A percentile compares a stretch with the other conserved stretches of the same genome.
Conservation (phyloP, 73 alveolate genomes). For the Symbiodinium natans region DNA sequence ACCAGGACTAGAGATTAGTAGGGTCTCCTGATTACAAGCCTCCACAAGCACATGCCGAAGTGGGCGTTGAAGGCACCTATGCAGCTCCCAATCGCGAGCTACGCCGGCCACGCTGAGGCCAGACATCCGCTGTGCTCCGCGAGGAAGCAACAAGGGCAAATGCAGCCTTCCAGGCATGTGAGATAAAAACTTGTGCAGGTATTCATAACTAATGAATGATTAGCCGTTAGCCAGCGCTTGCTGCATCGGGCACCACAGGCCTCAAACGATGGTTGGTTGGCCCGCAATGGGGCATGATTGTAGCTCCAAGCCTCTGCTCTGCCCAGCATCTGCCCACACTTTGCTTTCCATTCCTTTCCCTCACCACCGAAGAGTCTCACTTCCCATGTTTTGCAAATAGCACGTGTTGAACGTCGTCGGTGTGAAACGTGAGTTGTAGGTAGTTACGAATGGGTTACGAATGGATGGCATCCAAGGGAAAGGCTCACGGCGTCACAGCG, state of each 20-base stretch:
- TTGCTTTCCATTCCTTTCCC: not conserved
- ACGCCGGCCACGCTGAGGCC: conserved; percentile 82
- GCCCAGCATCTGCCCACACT: not conserved
- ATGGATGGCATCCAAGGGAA: too few relatives aligned
- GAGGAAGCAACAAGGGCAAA: conserved; percentile 58
- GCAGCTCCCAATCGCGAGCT: conserved; percentile 65
- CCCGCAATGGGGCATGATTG: conserved; percentile 62
- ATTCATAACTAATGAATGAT: too few relatives aligned
- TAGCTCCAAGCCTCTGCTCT: conserved; percentile 36
- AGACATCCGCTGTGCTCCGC: not conserved
- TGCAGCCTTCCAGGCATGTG: conserved; percentile 22
- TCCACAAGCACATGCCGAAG: too few relatives aligned
- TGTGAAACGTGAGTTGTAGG: too few relatives aligned
- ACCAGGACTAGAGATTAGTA: too few relatives aligned
- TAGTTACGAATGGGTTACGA: too few relatives aligned
- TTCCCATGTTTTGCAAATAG: too few relatives aligned
- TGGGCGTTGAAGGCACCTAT: too few relatives aligned
- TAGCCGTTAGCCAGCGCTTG: too few relatives aligned
- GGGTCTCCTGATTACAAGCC: too few relatives aligned
- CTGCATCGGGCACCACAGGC: not conserved
- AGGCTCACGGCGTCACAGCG: too few relatives aligned
- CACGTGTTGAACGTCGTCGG: not conserved
- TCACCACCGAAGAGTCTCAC: too few relatives aligned
- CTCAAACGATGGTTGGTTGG: conserved; percentile 85
- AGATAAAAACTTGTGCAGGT: not conserved